A percentile compares a stretch with the other conserved stretches of the same genome.
Evolutionary conservation across 257 asterid genomes (phyloP).

Genomic region (Scutellaria barbata): DNA sequence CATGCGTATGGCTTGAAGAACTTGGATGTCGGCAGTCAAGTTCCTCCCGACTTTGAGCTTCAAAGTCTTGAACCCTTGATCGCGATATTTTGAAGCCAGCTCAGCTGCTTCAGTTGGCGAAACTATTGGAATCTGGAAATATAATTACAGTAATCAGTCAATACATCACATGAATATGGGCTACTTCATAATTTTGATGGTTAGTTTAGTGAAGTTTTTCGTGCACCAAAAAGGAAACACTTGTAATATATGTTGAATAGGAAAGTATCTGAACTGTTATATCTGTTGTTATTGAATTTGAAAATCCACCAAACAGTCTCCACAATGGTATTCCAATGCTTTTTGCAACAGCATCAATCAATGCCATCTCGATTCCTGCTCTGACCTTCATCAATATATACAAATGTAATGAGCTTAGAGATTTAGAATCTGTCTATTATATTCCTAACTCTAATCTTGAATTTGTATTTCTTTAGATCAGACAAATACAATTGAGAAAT

Average conservation of each 20-base stretch:
- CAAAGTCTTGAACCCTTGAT: conserved; percentile 72
- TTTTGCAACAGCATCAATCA: conserved; percentile 88
- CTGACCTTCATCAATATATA: conserved; percentile 71
- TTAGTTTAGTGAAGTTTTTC: no score
- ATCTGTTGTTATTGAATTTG: conserved; percentile 73
- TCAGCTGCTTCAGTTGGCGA: conserved; percentile 77
- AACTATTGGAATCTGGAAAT: conserved; percentile 82
- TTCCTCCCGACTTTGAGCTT: conserved; percentile 93
- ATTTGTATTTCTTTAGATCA: not conserved
- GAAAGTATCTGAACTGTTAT: conserved; percentile 63
- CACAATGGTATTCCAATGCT: conserved; percentile 83
- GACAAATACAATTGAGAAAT: no score
- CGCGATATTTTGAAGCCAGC: conserved; percentile 67
- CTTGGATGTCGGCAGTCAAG: conserved; percentile 70
- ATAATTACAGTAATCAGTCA: conserved; percentile 25
- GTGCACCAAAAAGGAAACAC: not conserved
- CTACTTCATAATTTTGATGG: no score
- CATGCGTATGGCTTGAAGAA: conserved; percentile 76
- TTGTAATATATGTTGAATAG: conserved; percentile 15
- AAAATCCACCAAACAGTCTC: conserved; percentile 90
- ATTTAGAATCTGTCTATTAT: not conserved
- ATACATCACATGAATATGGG: no score
- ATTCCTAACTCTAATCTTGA: not conserved
- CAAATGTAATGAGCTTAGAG: conserved; percentile 36
- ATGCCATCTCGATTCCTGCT: conserved; percentile 96